Conservation (phyloP, 2,329 filamentous ascomycete species). For the Clonostachys rosea region DNA sequence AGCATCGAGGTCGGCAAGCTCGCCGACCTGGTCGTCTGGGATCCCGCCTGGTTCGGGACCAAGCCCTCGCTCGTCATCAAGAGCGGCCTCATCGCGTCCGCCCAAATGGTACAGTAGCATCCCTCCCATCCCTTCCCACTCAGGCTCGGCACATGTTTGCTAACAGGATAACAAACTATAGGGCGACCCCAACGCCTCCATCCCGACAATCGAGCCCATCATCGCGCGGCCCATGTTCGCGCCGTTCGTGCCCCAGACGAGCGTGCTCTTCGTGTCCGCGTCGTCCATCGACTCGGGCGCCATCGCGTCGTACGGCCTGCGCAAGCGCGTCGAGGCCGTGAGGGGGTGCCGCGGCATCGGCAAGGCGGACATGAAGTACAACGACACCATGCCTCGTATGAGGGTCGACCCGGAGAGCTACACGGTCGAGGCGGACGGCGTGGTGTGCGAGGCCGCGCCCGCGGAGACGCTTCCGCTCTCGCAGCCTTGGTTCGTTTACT, state of each 20-base stretch:
- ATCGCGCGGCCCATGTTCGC: slow-evolving; percentile 85
- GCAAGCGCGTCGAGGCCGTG: slow-evolving; percentile 77
- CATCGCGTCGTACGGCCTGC: slow-evolving; percentile 68
- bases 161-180: slow-evolving; percentile 22
- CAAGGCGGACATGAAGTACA: slow-evolving; percentile 89
- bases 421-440: slow-evolving; percentile 78
- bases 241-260: slow-evolving; percentile 64
- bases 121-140: background rate
- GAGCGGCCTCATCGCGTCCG: slow-evolving; percentile 77
- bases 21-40: slow-evolving; percentile 87
- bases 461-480: slow-evolving; percentile 67
- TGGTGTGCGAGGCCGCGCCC: slow-evolving; percentile 69
- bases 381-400: slow-evolving; percentile 80
- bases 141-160: background rate
- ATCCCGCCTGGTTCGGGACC: slow-evolving; percentile 77
- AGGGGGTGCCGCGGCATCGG: slow-evolving; percentile 68
- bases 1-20: slow-evolving; percentile 86
- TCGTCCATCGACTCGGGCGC: slow-evolving; percentile 63
- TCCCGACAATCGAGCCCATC: slow-evolving; percentile 83
- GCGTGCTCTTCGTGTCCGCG: slow-evolving; percentile 79
- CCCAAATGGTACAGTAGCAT: slow-evolving; percentile 66
- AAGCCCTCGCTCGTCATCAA: slow-evolving; percentile 83
- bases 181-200: slow-evolving; percentile 78
- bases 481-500: slow-evolving; percentile 76
- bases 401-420: slow-evolving; percentile 89